Conservation (phyloP, 176 grass and related monocot genomes). For the Cenchrus purpureus region DNA sequence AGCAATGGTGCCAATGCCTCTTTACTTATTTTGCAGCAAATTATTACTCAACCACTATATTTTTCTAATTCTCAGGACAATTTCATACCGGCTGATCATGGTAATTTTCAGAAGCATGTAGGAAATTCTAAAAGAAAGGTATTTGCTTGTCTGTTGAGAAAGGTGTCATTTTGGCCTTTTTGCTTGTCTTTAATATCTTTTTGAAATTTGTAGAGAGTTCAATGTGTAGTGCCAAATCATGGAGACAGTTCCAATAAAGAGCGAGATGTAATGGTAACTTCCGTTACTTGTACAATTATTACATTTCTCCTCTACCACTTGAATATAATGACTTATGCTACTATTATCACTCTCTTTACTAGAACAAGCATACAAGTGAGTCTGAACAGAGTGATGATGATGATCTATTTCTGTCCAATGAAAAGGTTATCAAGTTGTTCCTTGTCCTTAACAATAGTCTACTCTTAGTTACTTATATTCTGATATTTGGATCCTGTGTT, state of each 20-base stretch:
- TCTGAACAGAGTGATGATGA: not conserved
- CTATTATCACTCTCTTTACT: not conserved
- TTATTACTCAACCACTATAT: not conserved
- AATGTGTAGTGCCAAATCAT: not conserved
- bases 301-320: not conserved
- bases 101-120: not conserved
- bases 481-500: not conserved
- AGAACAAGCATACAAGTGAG: not conserved
- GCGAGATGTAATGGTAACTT: not conserved
- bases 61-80: not conserved
- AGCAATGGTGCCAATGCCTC: not conserved
- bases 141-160: not conserved
- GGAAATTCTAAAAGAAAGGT: not conserved
- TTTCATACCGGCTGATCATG: not conserved
- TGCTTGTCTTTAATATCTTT: not conserved
- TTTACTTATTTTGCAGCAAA: not conserved
- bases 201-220: not conserved
- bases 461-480: not conserved
- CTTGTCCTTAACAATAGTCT: not conserved
- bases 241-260: not conserved
- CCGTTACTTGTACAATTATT: not conserved
- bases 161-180: not conserved
- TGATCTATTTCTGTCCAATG: not conserved
- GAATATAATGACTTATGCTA: not conserved
- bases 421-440: not conserved